A percentile compares a stretch with the other conserved stretches of the same genome.
Conservation (phyloP, 768 basidiomycete species). For the Daedaleopsis sinensis region DNA sequence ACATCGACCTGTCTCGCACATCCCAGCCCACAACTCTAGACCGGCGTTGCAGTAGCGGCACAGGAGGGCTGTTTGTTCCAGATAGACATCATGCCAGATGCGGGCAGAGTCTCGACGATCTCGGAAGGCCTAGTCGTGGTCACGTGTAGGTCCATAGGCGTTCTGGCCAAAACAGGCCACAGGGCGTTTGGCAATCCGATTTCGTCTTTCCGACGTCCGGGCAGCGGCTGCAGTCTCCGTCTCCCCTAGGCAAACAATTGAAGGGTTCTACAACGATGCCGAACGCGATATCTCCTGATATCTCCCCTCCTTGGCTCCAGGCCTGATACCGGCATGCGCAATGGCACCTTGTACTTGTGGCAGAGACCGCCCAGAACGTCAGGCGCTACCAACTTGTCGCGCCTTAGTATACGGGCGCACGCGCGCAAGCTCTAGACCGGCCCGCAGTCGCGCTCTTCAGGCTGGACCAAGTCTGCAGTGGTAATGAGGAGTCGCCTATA, state of each 20-base stretch:
- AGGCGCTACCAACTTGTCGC: slow-evolving; percentile 8
- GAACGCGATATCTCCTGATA: no score
- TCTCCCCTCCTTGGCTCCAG: no score
- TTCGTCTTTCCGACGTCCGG: no score
- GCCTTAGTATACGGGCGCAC: neutral
- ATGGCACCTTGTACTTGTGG: no score
- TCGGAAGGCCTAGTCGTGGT: slow-evolving; percentile 17
- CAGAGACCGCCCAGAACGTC: slow-evolving; percentile 16
- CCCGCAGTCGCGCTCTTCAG: neutral
- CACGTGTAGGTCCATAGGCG: slow-evolving; percentile 21
- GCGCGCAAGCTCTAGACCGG: neutral
- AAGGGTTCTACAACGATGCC: no score
- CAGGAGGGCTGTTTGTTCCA: neutral
- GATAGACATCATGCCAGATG: slow-evolving; percentile 5
- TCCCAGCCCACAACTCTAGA: slow-evolving; percentile 18
- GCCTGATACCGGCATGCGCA: no score
- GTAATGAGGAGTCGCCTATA: neutral
- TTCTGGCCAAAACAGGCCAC: slow-evolving; percentile 22
- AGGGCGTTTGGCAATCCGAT: no score
- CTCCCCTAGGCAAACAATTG: no score
- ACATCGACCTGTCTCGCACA: slow-evolving; percentile 20
- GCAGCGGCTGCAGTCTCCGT: no score
- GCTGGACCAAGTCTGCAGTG: neutral
- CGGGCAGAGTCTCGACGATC: slow-evolving; percentile 8
- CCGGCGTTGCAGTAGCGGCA: slow-evolving; percentile 2